phyloP scores from a whole-genome alignment of 306 rosid genomes.

The Pyrus pyrifolia region DNA sequence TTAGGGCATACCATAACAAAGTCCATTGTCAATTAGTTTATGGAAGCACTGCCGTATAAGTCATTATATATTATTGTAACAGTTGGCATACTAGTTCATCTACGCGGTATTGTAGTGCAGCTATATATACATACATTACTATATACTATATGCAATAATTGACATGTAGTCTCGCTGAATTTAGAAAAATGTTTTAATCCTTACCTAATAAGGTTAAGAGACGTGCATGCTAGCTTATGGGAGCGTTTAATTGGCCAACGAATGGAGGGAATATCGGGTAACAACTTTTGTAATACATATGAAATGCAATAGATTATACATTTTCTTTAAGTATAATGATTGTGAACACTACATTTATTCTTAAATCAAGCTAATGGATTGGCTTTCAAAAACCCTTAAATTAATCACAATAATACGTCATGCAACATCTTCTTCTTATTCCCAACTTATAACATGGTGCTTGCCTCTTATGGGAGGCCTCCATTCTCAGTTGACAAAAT shows the following conservation, averaged over 20 bases:
- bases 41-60: not conserved
- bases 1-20: not conserved
- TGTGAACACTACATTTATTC: slow-evolving; percentile 18
- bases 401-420: not conserved
- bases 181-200: not conserved
- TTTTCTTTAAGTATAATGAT: slow-evolving; percentile 18
- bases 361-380: not conserved
- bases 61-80: not conserved
- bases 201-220: not conserved
- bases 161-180: not conserved
- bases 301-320: slow-evolving; percentile 18
- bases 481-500: not conserved
- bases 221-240: not conserved
- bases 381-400: not conserved
- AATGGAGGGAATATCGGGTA: slow-evolving; percentile 37
- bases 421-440: not conserved
- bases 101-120: not conserved
- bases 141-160: not conserved
- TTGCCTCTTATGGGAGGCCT: not conserved
- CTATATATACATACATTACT: not conserved
- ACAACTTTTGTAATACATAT: slow-evolving; percentile 16
- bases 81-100: not conserved
- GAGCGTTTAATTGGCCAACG: slow-evolving; percentile 16
- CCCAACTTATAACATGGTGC: slow-evolving; percentile 10
- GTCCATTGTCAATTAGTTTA: not conserved